These are phyloP conservation scores for Suillus cothurnatus DNA, from an alignment of 768 basidiomycete species.

Conservation along the genomic window DNA sequence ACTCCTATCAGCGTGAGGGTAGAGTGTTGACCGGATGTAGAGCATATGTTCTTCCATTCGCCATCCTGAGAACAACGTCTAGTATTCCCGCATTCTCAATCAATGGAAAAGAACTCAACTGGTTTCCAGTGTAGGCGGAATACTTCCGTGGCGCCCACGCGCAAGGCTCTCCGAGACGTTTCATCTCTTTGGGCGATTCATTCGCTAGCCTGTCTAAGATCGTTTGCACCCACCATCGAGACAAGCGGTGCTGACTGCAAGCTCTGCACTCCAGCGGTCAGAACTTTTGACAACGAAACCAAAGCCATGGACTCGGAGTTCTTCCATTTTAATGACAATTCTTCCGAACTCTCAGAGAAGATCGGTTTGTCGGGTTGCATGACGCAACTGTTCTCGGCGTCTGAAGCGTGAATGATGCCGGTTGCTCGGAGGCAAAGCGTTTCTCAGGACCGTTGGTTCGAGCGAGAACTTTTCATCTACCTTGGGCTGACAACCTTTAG, in stretches of 20 bases:
- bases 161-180: constrained; percentile 11
- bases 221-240: constrained; percentile 5
- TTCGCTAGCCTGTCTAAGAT: constrained; percentile 11
- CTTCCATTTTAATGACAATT: constrained; percentile 8
- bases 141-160: constrained; percentile 9
- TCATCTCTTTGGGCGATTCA: constrained; percentile 1
- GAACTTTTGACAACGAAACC: constrained; percentile 7
- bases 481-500: not conserved
- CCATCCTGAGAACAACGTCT: constrained; percentile 19
- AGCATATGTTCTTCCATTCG: constrained; percentile 8
- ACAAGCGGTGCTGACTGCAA: constrained; percentile 7
- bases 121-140: constrained; percentile 18
- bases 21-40: constrained; percentile 2
- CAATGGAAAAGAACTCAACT: constrained; percentile 1
- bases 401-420: constrained; percentile 9
- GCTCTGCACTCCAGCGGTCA: constrained; percentile 9
- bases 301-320: constrained; percentile 3
- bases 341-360: constrained; percentile 15
- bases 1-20: constrained; percentile 21
- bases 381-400: constrained; percentile 11
- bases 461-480: not conserved
- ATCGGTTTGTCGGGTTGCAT: not conserved
- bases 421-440: not conserved
- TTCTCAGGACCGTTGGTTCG: constrained; percentile 3
- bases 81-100: not conserved